phyloP scores from a whole-genome alignment of 2,329 filamentous ascomycete genomes.

The Calycina marina region DNA sequence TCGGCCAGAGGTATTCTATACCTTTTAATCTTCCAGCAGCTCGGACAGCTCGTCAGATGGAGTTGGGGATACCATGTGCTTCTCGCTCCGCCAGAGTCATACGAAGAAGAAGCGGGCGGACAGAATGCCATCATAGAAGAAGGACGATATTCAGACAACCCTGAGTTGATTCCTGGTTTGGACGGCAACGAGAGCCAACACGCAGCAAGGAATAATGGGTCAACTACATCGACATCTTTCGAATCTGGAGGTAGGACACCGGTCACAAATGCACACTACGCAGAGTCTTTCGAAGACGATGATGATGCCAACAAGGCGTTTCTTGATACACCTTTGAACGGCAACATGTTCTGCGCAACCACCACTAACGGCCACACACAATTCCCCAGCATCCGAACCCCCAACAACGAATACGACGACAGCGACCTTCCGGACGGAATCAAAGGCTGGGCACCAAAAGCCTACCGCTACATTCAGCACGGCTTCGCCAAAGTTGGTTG shows the following conservation, averaged over 20 bases:
- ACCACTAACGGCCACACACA: slow-evolving; percentile 44
- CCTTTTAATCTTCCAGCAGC: slow-evolving; percentile 90
- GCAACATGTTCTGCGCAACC: slow-evolving; percentile 8
- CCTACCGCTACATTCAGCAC: slow-evolving; percentile 22
- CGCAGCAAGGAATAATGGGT: slow-evolving; percentile 6
- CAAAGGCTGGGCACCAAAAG: slow-evolving; percentile 27
- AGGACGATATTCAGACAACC: slow-evolving; percentile 42
- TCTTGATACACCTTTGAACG: neutral
- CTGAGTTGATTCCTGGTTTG: slow-evolving; percentile 33
- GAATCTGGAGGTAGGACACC: slow-evolving; percentile 22
- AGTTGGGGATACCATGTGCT: slow-evolving; percentile 96
- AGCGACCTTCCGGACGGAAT: slow-evolving; percentile 25
- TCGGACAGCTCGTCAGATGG: slow-evolving; percentile 91
- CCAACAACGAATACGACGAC: slow-evolving; percentile 15
- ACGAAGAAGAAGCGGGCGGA: slow-evolving; percentile 45
- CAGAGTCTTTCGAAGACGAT: slow-evolving; percentile 22
- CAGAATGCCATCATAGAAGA: slow-evolving; percentile 22
- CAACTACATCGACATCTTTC: slow-evolving; percentile 15
- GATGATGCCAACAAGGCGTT: slow-evolving; percentile 26
- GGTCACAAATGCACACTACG: slow-evolving; percentile 17
- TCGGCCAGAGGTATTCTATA: slow-evolving; percentile 89
- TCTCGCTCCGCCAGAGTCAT: slow-evolving; percentile 68
- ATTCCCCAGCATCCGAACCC: slow-evolving; percentile 39
- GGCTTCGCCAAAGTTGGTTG: slow-evolving; percentile 6
- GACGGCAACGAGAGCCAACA: slow-evolving; percentile 24